phyloP scores from a whole-genome alignment of 768 basidiomycete genomes.

The Pleurotus citrinopileatus region DNA sequence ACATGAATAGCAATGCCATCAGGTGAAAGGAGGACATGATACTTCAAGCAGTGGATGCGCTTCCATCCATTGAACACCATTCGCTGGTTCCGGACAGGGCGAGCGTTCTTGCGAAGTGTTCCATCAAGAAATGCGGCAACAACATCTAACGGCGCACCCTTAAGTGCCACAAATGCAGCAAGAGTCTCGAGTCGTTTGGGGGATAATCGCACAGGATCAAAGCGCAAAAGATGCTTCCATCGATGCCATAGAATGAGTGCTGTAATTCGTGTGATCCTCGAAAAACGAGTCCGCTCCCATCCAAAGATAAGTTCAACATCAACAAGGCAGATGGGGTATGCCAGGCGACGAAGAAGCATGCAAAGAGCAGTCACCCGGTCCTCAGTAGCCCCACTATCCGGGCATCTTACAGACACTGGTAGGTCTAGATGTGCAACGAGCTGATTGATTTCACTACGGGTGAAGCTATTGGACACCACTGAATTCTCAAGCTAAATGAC shows the following conservation, averaged over 20 bases:
- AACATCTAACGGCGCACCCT: constrained; percentile 12
- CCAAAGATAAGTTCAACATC: constrained; percentile 17
- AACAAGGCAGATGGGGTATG: constrained; percentile 2
- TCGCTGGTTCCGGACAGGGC: constrained; percentile 12
- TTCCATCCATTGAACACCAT: constrained; percentile 19
- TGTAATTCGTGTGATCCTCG: constrained; percentile 10
- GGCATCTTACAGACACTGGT: constrained; percentile 7
- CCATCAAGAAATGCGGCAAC: constrained; percentile 14
- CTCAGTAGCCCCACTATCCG: constrained; percentile 2
- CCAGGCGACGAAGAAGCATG: constrained; percentile 13
- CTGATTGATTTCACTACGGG: constrained; percentile 3
- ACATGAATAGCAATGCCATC: constrained; percentile 17
- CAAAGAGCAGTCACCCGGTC: constrained; percentile 12
- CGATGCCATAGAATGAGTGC: constrained; percentile 9
- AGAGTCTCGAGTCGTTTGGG: constrained; percentile 9
- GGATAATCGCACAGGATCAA: constrained; percentile 9
- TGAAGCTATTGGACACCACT: neutral
- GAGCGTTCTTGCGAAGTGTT: constrained; percentile 11
- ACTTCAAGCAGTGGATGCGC: constrained; percentile 6
- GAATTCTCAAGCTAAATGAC: neutral
- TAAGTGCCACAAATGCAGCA: neutral
- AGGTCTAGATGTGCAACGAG: constrained; percentile 10
- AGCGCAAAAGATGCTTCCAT: constrained; percentile 15
- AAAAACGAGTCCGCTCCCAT: constrained; percentile 17
- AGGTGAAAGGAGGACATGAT: constrained; percentile 6